A percentile compares a stretch with the other conserved stretches of the same genome.
These are phyloP conservation scores for Mucor saturninus DNA, from an alignment of 371 early-diverging fungal species.

Conservation along the genomic window DNA sequence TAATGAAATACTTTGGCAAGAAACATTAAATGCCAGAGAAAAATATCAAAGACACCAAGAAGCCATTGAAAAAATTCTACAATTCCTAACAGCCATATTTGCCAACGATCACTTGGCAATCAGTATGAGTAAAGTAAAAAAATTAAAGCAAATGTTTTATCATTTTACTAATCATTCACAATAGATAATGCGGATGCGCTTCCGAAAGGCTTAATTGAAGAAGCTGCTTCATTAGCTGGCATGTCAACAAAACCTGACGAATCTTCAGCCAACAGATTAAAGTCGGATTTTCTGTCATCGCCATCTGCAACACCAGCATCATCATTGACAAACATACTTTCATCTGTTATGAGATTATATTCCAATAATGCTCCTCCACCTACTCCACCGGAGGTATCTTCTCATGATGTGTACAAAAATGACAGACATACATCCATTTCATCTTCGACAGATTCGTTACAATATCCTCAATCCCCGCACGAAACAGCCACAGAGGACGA, in stretches of 20 bases:
- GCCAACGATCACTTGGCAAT: slow-evolving; percentile 25
- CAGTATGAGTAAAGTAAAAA: slow-evolving; percentile 17
- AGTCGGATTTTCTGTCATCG: neutral
- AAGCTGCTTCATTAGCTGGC: slow-evolving; percentile 41
- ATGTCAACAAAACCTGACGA: slow-evolving; percentile 20
- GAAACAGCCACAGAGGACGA: neutral
- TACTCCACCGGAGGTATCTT: neutral
- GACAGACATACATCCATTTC: neutral
- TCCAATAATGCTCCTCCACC: slow-evolving; percentile 5
- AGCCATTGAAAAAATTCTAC: slow-evolving; percentile 86
- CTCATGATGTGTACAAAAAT: neutral
- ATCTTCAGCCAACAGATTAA: neutral
- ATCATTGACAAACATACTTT: slow-evolving; percentile 23
- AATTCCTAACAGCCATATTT: slow-evolving; percentile 76
- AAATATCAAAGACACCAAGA: slow-evolving; percentile 85
- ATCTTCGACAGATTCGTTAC: neutral
- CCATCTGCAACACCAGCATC: slow-evolving; percentile 12
- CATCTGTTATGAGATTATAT: slow-evolving; percentile 25
- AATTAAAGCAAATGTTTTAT: neutral
- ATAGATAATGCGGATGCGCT: slow-evolving; percentile 19
- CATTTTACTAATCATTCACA: neutral
- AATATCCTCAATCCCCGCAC: slow-evolving; percentile 2
- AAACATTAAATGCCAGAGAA: slow-evolving; percentile 74
- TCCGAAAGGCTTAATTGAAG: slow-evolving; percentile 42
- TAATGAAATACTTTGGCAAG: slow-evolving; percentile 73